Evolutionary conservation across 257 asterid genomes (phyloP), one percentile per base, ranked within the genome.

Genomic region (Cruciata laevipes): DNA sequence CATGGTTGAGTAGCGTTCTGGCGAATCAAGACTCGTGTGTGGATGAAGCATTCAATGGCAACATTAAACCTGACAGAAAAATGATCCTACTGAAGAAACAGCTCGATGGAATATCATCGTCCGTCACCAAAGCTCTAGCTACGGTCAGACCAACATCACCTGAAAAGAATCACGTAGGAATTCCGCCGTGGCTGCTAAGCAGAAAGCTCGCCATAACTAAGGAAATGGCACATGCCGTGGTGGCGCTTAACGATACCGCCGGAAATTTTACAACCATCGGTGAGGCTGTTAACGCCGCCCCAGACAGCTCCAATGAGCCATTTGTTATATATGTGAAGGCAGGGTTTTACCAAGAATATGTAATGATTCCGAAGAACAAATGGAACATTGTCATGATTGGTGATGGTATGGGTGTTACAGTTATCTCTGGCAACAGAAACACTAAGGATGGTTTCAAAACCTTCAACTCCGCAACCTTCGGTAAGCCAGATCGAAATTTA

Each of bases 361-460:
- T 87, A 62, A 82, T 80, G 71, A 80, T 87, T 3, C 30, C 78
- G 0, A 85, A 82, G 81, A 74, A 82, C 73, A 85, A 85, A 70
- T 77, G 83, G 88, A 85, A 83, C 61, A 73, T 87, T 32, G 78
- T 83, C 85, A 70, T 87, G 83, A 63, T 87, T 3, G 95, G 95
- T 67, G 95, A 87, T 44, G 95, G 90, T 7, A 61, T 80, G 11
- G 74, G 82, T 66, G 86, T 17, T 37, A 85, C 95, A 0, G 71
- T 87, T 27, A 80, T 87, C 56, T 53, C 85, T 3, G 92, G 92
- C 18, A 76, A 79, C 31, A 83, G 82, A 37, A 85, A 30, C 71
- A 57, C 59, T n/a, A 20, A 66, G 18, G 87, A 78, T 52, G 92
- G 90, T 0, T 80, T 81, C 86, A 82, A 83, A 18, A 75, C 95